These are phyloP conservation scores for Setomelanomma holmii DNA, from an alignment of 2,329 filamentous ascomycete species.

Conservation along the genomic window DNA sequence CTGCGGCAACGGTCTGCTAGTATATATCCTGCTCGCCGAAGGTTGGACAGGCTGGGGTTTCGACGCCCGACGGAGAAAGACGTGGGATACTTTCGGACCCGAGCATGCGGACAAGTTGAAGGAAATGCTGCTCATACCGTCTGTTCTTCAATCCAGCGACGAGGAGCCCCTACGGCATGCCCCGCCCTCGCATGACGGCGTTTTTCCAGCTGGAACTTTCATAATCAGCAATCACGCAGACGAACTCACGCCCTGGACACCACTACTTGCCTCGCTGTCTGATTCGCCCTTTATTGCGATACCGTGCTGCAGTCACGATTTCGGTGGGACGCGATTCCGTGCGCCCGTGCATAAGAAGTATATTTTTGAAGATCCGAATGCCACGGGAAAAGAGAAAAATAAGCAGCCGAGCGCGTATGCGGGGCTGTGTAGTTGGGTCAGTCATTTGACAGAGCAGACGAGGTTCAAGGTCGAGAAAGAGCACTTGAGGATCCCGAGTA, in stretches of 20 bases:
- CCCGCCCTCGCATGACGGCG: slow-evolving; percentile 60
- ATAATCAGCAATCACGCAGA: slow-evolving; percentile 98
- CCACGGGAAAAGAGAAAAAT: slow-evolving; percentile 31
- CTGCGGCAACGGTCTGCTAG: slow-evolving; percentile 91
- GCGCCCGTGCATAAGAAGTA: slow-evolving; percentile 53
- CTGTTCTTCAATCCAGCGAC: slow-evolving; percentile 40
- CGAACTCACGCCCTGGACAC: slow-evolving; percentile 95
- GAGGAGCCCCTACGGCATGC: slow-evolving; percentile 28
- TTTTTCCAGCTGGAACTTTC: slow-evolving; percentile 78
- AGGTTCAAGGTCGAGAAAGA: slow-evolving; percentile 82
- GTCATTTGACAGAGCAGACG: slow-evolving; percentile 71
- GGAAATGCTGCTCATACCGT: slow-evolving; percentile 68
- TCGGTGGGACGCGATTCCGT: slow-evolving; percentile 77
- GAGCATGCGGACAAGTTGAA: slow-evolving; percentile 59
- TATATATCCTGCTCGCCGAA: slow-evolving; percentile 80
- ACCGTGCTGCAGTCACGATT: slow-evolving; percentile 90
- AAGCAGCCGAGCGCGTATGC: slow-evolving; percentile 75
- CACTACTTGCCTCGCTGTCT: slow-evolving; percentile 79
- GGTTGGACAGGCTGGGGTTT: slow-evolving; percentile 90
- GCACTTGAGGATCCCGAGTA: slow-evolving; percentile 89
- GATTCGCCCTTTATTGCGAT: slow-evolving; percentile 87
- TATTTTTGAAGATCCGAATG: slow-evolving; percentile 21
- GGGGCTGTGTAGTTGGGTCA: slow-evolving; percentile 80
- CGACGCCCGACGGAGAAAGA: slow-evolving; percentile 84
- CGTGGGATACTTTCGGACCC: slow-evolving; percentile 76